phyloP scores from a whole-genome alignment of 345 rosid genomes.

The Citrus reticulata region DNA sequence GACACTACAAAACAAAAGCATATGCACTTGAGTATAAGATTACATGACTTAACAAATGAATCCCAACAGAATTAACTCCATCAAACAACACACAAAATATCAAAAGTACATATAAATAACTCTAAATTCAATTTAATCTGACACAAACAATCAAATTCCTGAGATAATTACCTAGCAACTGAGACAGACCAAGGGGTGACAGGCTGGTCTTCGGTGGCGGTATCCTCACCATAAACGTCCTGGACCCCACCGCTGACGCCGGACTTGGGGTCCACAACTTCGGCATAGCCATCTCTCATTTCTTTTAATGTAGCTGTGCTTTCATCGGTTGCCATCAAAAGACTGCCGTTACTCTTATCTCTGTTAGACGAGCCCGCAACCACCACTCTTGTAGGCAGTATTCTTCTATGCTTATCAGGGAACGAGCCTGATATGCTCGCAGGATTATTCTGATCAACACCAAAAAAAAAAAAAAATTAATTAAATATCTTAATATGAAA shows the following conservation, averaged over 20 bases:
- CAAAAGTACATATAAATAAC: neutral
- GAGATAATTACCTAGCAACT: slow-evolving; percentile 60
- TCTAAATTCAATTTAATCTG: neutral
- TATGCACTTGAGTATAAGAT: neutral
- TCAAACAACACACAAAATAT: neutral
- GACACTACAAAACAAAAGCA: neutral
- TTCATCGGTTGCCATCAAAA: slow-evolving; percentile 35
- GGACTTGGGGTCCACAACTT: slow-evolving; percentile 42
- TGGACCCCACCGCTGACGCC: slow-evolving; percentile 51
- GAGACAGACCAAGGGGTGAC: slow-evolving; percentile 84
- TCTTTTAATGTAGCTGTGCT: slow-evolving; percentile 23
- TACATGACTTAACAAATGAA: neutral
- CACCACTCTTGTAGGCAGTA: slow-evolving; percentile 36
- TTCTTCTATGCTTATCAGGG: slow-evolving; percentile 31
- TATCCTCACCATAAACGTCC: slow-evolving; percentile 68
- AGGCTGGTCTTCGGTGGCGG: slow-evolving; percentile 65
- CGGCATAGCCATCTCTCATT: slow-evolving; percentile 32
- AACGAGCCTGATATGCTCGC: slow-evolving; percentile 39
- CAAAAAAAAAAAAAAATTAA: neutral
- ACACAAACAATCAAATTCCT: neutral
- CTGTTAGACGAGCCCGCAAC: slow-evolving; percentile 32
- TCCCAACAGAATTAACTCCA: neutral
- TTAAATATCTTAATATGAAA: neutral
- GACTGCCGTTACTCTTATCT: slow-evolving; percentile 36
- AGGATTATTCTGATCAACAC: slow-evolving; percentile 36